Evolutionary conservation across 1,284 basidiomycete species (phyloP), one percentile per base, ranked within the genome.

Genomic region (Fomitopsis palustris): DNA sequence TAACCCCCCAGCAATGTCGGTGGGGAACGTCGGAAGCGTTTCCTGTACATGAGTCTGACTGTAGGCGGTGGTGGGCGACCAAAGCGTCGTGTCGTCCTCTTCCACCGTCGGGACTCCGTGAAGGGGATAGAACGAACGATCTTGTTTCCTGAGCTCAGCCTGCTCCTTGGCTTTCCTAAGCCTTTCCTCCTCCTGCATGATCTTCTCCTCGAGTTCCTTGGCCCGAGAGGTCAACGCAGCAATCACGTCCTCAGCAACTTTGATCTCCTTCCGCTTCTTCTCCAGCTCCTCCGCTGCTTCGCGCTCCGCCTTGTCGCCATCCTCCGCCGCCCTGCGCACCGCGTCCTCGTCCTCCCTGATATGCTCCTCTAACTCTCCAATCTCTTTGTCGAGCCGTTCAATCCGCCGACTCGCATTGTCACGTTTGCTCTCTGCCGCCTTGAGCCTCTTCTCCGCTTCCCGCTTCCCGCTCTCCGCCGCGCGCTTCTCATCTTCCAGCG

Each of bases 371-470:
- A 95, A 67, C 55, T 75, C 77, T 55, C 74, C 75, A 49, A 96
- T 90, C 70, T 96, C 89, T 61, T 80, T 77, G 62, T 86, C 83
- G 41, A 95, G 77, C 64, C 81, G 81, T 56, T 82, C 81, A 59
- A 93, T 86, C 54, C 87, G 83, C 60, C 80, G 81, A 51, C 78
- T 78, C 5, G 90, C 82, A 55, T 80, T 86, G 65, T 90, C 87
- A 45, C 88, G 83, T 60, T 83, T 78, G 49, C 74, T 77, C 70
- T 90, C 86, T 4, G 86, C 86, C 17, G 81, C 78, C 66, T 88
- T 90, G 59, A 96, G 79, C 64, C 88, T 88, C 77, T 93, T 94
- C 74, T 98, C 96, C 2, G 90, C 92, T 41, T 98, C 95, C 51
- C 88, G 82, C 69, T 87, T 89, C 55, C 79, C 75, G 54, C 82